Conservation (phyloP, 2,329 filamentous ascomycete species). For the Colletotrichum scovillei region DNA sequence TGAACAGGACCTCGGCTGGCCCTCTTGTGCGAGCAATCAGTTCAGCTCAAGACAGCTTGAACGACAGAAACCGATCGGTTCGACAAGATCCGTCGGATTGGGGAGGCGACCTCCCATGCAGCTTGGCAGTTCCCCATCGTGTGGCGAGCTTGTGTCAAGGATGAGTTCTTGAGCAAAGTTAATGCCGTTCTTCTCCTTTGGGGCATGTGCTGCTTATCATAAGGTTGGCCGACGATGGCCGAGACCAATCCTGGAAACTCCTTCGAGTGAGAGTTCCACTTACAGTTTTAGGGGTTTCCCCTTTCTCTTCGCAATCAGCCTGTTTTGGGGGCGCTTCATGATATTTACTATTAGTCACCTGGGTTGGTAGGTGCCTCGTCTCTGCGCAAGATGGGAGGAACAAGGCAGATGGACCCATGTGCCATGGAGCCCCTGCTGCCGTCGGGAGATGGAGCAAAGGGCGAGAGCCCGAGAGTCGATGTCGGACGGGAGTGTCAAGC, state of each 20-base stretch:
- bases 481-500: not conserved
- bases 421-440: not conserved
- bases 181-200: not conserved
- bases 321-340: not conserved
- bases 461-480: not conserved
- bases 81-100: not conserved
- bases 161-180: not conserved
- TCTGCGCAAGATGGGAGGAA: conserved; percentile 9
- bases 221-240: not conserved
- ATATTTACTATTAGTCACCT: not conserved
- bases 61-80: not conserved
- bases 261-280: not conserved
- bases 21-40: not conserved
- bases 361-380: not conserved
- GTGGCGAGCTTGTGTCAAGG: not conserved
- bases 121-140: not conserved
- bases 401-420: not conserved
- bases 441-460: not conserved
- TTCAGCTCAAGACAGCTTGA: too few relatives aligned
- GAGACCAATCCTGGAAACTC: not conserved
- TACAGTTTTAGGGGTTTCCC: not conserved
- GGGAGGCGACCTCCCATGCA: not conserved
- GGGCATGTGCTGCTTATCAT: not conserved
- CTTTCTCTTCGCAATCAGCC: not conserved
- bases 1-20: not conserved